Percentiles rank a stretch among this genome's conserved stretches.
These are phyloP conservation scores for Exophiala oligosperma DNA, from an alignment of 2,329 filamentous ascomycete species.

Conservation along the genomic window DNA sequence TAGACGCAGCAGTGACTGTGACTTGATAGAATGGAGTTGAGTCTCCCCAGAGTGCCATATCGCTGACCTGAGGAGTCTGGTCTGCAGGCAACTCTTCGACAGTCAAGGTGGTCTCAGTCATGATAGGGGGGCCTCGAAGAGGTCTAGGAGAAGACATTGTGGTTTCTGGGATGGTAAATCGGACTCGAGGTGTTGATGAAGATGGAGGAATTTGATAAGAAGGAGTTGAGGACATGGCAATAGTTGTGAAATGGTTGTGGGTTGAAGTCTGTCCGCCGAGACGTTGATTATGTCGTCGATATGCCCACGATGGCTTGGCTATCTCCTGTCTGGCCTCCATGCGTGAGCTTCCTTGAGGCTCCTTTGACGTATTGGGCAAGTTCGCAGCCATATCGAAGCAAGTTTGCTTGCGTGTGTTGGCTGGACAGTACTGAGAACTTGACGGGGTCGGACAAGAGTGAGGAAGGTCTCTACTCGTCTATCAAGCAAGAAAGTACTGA, in stretches of 20 bases:
- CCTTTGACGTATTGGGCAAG: background rate
- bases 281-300: background rate
- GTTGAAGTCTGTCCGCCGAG: background rate
- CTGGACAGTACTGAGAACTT: background rate
- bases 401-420: background rate
- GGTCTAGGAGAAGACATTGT: background rate
- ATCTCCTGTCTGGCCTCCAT: no score
- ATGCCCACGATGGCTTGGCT: background rate
- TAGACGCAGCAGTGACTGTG: conserved; percentile 12
- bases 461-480: background rate
- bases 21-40: conserved; percentile 7
- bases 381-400: background rate
- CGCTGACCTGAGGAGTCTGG: background rate
- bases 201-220: background rate
- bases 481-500: no score
- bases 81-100: conserved; percentile 2
- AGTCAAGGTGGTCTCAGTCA: conserved; percentile 2
- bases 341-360: no score
- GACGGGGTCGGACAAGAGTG: background rate
- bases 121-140: background rate
- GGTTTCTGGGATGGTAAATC: background rate
- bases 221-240: background rate
- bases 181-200: background rate
- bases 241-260: background rate
- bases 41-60: conserved; percentile 4